A percentile compares a stretch with the other conserved stretches of the same genome.
Conservation (phyloP, 2,329 filamentous ascomycete genomes). For the Fusarium metavorans region DNA sequence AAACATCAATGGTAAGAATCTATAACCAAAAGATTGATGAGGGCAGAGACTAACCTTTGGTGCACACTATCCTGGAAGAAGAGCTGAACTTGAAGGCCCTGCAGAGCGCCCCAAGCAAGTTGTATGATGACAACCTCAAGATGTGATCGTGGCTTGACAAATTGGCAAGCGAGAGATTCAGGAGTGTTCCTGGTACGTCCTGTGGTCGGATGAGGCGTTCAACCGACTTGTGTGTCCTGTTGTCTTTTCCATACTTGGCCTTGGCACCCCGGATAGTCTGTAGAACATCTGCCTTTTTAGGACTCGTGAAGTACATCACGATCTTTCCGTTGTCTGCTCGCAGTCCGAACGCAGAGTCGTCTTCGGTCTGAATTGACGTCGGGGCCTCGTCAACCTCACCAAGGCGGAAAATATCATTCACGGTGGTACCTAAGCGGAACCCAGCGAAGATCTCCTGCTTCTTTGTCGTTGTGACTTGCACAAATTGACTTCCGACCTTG, state of each 20-base stretch:
- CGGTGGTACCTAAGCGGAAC: slow-evolving; percentile 70
- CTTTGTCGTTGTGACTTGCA: slow-evolving; percentile 76
- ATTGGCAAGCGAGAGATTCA: slow-evolving; percentile 76
- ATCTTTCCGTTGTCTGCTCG: slow-evolving; percentile 77
- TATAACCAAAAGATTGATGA: not conserved
- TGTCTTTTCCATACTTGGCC: slow-evolving; percentile 73
- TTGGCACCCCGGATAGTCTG: slow-evolving; percentile 73
- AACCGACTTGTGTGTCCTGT: slow-evolving; percentile 68
- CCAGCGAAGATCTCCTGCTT: slow-evolving; percentile 76
- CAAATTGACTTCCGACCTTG: slow-evolving; percentile 76
- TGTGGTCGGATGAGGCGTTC: slow-evolving; percentile 76
- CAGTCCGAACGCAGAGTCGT: slow-evolving; percentile 75
- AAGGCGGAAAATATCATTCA: slow-evolving; percentile 78
- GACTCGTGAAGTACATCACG: slow-evolving; percentile 78
- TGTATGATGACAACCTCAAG: slow-evolving; percentile 74
- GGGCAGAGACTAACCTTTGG: slow-evolving; percentile 62
- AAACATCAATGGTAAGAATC: not conserved
- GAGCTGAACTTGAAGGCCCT: slow-evolving; percentile 75
- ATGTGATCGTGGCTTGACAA: slow-evolving; percentile 71
- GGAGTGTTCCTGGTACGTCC: slow-evolving; percentile 76
- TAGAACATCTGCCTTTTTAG: slow-evolving; percentile 72
- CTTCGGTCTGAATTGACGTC: slow-evolving; percentile 72
- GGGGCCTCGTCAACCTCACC: slow-evolving; percentile 76
- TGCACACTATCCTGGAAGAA: slow-evolving; percentile 70
- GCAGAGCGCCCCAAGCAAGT: slow-evolving; percentile 74